Base-by-base conservation (phyloP, 2,329 filamentous ascomycete species). In the Talaromyces sp. region DNA sequence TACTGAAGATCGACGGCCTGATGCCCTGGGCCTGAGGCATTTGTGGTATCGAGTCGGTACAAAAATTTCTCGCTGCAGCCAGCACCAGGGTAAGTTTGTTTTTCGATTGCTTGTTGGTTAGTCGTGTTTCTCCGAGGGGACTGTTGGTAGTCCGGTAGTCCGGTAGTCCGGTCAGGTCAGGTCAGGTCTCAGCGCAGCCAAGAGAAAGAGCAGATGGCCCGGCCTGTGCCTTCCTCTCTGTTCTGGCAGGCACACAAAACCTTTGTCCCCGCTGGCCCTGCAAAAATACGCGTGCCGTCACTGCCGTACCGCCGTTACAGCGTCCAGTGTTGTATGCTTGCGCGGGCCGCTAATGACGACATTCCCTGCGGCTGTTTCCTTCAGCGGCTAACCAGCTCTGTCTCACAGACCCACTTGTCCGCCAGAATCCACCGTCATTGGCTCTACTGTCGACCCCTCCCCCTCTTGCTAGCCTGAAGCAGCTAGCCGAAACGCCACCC, bases 1-100 rank as follows among this genome's bases (percentile, higher is more conserved):
- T 28, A 61, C 49, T 55, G 55, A 33, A 39, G 59, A 61, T 57
- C 55, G 32, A 54, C 59, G 32, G 25, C 27, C 53, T 47, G 53
- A 55, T 55, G 55, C 55, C 55, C 57, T 55, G 54, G 51, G 59
- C n/a, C 25, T 33, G 25, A 33, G 39, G 22, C 59, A 60, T 52
- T 52, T 61, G 47, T 7, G 27, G 39, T 28, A 56, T 42, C 30
- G 30, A 11, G 42, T 19, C 19, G 39, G 39, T 17, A 44, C 19
- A n/a, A 30, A 30, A 1, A 36, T 47, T 30, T 32, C 17, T 44
- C n/a, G 9, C 44, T 47, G 44, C 8, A 47, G n/a, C 44, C 17
- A 13, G 44, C 10, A 5, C 10, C 44, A 10, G 22, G 17, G 44
- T 47, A 25, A 47, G 44, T 47, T 6, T 22, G 4, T 4, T 47